These are phyloP conservation scores for Lagenaria siceraria DNA, from an alignment of 306 rosid genomes.

Conservation along the genomic window DNA sequence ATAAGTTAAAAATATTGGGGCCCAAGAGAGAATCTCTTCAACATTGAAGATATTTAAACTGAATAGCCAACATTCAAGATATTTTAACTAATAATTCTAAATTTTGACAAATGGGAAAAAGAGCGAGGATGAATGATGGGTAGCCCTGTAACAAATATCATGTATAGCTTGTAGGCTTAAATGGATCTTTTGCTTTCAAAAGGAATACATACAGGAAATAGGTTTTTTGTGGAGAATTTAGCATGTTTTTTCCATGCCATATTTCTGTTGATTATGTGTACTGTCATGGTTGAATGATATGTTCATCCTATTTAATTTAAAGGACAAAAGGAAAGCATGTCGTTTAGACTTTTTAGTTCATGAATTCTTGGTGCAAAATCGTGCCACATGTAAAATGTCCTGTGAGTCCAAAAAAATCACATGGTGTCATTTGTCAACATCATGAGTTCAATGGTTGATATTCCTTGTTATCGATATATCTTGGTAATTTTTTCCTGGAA, in stretches of 20 bases:
- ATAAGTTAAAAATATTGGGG: neutral
- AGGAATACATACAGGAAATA: neutral
- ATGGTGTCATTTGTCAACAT: neutral
- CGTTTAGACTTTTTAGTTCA: neutral
- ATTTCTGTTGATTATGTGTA: neutral
- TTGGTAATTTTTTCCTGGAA: neutral
- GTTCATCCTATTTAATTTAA: neutral
- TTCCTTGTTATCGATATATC: neutral
- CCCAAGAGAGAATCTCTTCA: neutral
- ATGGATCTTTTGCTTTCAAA: neutral
- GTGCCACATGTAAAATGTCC: neutral
- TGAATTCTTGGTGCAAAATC: neutral
- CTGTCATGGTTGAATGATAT: neutral
- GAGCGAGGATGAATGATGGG: neutral
- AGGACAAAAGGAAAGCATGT: neutral
- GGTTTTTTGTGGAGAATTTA: neutral
- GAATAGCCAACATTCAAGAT: neutral
- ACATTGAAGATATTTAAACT: neutral
- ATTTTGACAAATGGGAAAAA: neutral
- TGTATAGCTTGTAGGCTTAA: neutral
- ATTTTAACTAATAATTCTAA: neutral
- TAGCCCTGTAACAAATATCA: neutral
- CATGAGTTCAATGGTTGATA: neutral
- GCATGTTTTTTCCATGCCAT: neutral
- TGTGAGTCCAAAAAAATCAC: neutral